A percentile compares a stretch with the other conserved stretches of the same genome.
These are phyloP conservation scores for Porogramme epimiltina DNA, from an alignment of 1,284 basidiomycete genomes.

Conservation along the genomic window DNA sequence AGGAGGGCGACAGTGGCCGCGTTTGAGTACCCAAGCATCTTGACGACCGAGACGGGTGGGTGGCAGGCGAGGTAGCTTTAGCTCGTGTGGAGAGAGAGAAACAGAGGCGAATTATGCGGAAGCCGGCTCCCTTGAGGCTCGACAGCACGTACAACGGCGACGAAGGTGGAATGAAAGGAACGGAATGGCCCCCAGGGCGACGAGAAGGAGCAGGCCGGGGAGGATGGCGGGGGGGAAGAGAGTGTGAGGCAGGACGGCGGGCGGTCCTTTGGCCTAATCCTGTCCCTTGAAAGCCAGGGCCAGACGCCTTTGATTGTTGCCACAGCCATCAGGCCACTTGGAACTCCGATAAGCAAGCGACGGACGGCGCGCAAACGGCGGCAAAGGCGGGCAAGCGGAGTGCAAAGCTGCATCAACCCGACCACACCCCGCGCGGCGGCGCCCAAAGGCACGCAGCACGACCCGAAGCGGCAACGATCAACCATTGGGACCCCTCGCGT, in stretches of 20 bases:
- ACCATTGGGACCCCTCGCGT: conserved; percentile 6
- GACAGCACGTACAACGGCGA: conserved; percentile 37
- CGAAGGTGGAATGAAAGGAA: conserved; percentile 45
- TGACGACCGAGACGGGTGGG: conserved; percentile 25
- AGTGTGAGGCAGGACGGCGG: conserved; percentile 18
- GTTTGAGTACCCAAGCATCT: conserved; percentile 35
- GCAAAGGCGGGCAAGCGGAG: conserved; percentile 5
- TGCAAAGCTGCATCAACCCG: neutral
- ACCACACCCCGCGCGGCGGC: neutral
- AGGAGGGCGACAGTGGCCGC: conserved; percentile 35
- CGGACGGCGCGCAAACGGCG: neutral
- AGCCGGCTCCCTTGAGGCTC: conserved; percentile 53
- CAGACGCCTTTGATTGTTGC: conserved; percentile 15
- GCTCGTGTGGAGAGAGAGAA: conserved; percentile 12
- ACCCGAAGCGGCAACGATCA: conserved; percentile 19
- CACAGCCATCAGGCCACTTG: conserved; percentile 6
- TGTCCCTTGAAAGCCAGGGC: neutral
- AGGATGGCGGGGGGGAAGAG: conserved; percentile 23
- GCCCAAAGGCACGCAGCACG: neutral
- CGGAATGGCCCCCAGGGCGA: conserved; percentile 60
- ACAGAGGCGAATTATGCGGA: conserved; percentile 30
- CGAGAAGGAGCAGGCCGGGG: conserved; percentile 29
- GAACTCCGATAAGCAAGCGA: conserved; percentile 3
- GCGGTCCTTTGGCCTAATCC: conserved; percentile 1
- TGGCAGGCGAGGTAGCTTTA: conserved; percentile 1